Base-by-base conservation (phyloP, 2,329 filamentous ascomycete species). In the Chalaropsis ovoidea region DNA sequence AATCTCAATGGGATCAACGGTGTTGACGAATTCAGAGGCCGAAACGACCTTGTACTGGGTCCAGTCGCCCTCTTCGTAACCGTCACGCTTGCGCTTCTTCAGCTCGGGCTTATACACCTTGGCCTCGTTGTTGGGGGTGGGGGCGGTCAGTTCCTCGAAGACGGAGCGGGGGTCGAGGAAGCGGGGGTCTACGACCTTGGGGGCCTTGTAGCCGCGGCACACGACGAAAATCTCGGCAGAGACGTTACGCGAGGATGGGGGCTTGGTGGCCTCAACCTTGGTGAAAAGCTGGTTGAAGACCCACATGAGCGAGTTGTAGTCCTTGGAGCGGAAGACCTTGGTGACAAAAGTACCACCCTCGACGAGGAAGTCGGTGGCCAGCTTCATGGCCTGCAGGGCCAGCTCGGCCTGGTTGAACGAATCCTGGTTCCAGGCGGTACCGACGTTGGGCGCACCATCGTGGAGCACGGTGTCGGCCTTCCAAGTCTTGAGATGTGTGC, bases 141-240 rank as follows among this genome's bases (percentile, higher is more conserved):
- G 85, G 66, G 88, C 89, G 41, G 87, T 80, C n/a, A 96, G 79
- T 75, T 99, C 94, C 41, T 92, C 92, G 72, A 99, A 99, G 39
- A 97, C 94, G 66, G 88, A 85, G 69, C 85, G 85, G 5, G 94
- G 85, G 72, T 99, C 94, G 63, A 99, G 80, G 74, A 99, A 95
- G 70, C 89, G 89, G 10, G 93, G 91, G 72, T 99, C 94, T 67
- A 99, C 84, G 69, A 86, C 83, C 77, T 96, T 97, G 2, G 94
- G 94, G 0, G 93, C 93, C 77, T 96, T 97, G 80, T 86, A 99
- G 22, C 93, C 94, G 70, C 87, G 85, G 77, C 93, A 97, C 42
- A 99, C 94, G 69, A 97, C 93, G 79, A 99, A 99, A 49, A 97
- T 97, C 79, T 99, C 94, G 70, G 94, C 94, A 7, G 91, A 96